Conservation (phyloP, 495 filamentous ascomycete genomes). For the Penicillium alfredii region DNA sequence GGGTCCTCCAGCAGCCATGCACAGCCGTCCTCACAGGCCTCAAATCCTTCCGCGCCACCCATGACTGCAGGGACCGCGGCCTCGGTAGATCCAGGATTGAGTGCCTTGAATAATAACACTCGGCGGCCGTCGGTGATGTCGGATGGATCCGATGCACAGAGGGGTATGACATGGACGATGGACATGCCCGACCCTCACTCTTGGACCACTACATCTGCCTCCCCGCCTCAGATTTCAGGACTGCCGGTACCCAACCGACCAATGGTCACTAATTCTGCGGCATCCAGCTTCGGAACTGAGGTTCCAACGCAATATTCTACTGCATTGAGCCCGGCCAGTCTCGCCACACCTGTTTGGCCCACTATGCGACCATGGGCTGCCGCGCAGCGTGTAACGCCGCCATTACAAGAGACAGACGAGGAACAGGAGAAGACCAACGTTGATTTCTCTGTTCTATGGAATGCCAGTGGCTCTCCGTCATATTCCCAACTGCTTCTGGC, state of each 20-base stretch:
- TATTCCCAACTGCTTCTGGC: slow-evolving; percentile 42
- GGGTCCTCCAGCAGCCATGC: slow-evolving; percentile 8
- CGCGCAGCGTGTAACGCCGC: slow-evolving; percentile 6
- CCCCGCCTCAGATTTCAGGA: slow-evolving; percentile 20
- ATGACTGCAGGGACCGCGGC: neutral
- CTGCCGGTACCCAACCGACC: slow-evolving; percentile 22
- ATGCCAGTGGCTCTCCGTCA: slow-evolving; percentile 30
- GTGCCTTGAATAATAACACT: too few relatives aligned
- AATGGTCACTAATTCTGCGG: slow-evolving; percentile 7
- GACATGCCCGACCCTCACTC: slow-evolving; percentile 26
- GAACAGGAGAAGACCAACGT: slow-evolving; percentile 15
- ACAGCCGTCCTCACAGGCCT: slow-evolving; percentile 10
- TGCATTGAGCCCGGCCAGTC: slow-evolving; percentile 10
- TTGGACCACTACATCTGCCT: slow-evolving; percentile 16
- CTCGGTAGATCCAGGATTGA: slow-evolving; percentile 5
- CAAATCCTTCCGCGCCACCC: slow-evolving; percentile 13
- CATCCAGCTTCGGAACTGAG: slow-evolving; percentile 15
- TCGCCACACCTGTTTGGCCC: slow-evolving; percentile 15
- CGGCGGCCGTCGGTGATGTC: slow-evolving; percentile 5
- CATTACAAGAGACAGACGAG: slow-evolving; percentile 19
- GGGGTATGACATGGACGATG: slow-evolving; percentile 20
- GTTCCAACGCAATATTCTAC: slow-evolving; percentile 15
- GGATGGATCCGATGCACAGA: slow-evolving; percentile 11
- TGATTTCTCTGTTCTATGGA: slow-evolving; percentile 15
- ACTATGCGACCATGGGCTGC: slow-evolving; percentile 5